Base-by-base conservation (phyloP, 163 green algal genomes). In the Chlamydomonas reinhardtii region DNA sequence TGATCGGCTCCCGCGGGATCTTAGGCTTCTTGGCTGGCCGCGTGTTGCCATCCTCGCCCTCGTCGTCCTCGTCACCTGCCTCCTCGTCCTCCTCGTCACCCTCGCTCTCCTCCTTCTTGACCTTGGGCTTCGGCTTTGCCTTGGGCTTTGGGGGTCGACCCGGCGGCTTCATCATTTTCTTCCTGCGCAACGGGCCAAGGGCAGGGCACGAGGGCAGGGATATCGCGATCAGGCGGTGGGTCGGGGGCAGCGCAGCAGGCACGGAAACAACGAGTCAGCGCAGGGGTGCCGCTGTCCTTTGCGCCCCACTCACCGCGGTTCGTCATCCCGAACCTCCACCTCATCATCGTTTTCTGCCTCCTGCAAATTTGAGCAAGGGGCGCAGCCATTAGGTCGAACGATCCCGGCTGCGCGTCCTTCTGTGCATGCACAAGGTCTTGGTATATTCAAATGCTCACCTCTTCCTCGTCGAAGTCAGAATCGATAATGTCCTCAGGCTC, bases 401-500 rank as follows among this genome's bases (percentile, higher is more conserved):
- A 66, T 66, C 61, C 61, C 61, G 61, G 61, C 61, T 56, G 61
- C 61, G 61, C 61, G 61, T n/a, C 25, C 61, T 66, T 1, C 1
- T 22, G 14, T 16, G 61, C 61, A 31, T 29, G 24, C 61, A n/a
- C 4, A 4, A 19, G 20, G 31, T 56, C 1, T 19, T 19, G 14
- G 19, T 56, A 9, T 20, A 56, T 17, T 12, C 14, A 1, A 56
- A 56, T 56, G 48, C 48, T 56, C 48, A 56, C 48, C 48, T 56
- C 95, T 79, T 89, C 86, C 27, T 97, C 91, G 62, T 92, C 88
- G 77, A 99, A 98, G 76, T 99, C 96, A 3, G 84, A 88, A 78
- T 99, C 96, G 9, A 91, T 82, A 5, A 94, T 78, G 70, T 98
- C 94, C 78, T 95, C 90, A 56, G 96, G 92, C 76, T 96, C 91